These are phyloP conservation scores for Phialophora tarda DNA, from an alignment of 2,329 filamentous ascomycete species.

Conservation along the genomic window DNA sequence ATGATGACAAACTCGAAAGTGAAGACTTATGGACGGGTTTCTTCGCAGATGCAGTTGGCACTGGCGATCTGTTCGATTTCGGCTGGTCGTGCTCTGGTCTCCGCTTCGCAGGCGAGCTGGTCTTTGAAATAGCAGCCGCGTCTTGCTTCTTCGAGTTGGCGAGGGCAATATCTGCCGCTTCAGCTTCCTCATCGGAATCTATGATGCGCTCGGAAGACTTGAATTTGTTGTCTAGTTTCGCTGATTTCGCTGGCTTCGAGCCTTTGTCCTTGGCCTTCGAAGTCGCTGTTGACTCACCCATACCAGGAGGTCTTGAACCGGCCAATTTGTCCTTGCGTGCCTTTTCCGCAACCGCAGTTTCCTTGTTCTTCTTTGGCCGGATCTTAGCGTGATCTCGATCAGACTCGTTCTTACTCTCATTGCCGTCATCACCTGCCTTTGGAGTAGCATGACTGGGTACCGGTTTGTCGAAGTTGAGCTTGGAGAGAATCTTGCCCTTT, in stretches of 20 bases:
- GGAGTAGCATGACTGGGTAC: constrained; percentile 28
- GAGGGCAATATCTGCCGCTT: constrained; percentile 51
- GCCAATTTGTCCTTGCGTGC: constrained; percentile 47
- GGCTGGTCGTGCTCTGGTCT: constrained; percentile 23
- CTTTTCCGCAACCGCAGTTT: constrained; percentile 39
- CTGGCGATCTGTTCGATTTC: constrained; percentile 14
- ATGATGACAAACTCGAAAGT: constrained; percentile 32
- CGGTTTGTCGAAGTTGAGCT: constrained; percentile 56
- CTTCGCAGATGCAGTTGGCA: constrained; percentile 20
- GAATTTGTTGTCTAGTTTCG: constrained; percentile 53
- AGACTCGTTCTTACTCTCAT: constrained; percentile 35
- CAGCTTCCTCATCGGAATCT: constrained; percentile 58
- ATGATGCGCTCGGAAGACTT: constrained; percentile 62
- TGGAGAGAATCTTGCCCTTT: constrained; percentile 66
- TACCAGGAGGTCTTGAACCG: constrained; percentile 10
- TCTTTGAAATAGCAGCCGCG: constrained; percentile 16
- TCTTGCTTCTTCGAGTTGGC: constrained; percentile 28
- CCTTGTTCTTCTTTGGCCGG: constrained; percentile 30
- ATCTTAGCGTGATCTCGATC: constrained; percentile 27
- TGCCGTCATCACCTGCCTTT: constrained; percentile 33
- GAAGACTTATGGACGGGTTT: constrained; percentile 35
- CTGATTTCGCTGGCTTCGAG: constrained; percentile 44
- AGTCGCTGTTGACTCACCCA: constrained; percentile 43
- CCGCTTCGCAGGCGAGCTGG: constrained; percentile 19
- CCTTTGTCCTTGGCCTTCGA: constrained; percentile 42